phyloP scores from a whole-genome alignment of 192 early-diverging fungal species.

The Coemansia sp. region DNA sequence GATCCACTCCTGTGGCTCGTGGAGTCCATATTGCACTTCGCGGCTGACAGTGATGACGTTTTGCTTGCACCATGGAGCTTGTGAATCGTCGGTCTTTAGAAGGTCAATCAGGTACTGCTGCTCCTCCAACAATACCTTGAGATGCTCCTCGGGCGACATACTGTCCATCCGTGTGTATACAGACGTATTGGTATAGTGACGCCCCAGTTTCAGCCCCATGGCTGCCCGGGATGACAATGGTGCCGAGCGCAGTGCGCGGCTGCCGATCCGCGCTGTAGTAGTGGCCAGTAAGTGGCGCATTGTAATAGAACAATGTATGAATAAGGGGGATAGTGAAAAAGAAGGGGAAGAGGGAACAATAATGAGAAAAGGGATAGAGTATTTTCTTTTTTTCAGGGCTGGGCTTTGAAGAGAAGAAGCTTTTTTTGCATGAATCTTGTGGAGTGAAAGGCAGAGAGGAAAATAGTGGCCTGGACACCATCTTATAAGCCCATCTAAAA shows the following conservation, averaged over 20 bases:
- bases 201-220: background rate
- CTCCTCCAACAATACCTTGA: slow-evolving; percentile 37
- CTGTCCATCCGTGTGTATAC: slow-evolving; percentile 43
- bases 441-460: background rate
- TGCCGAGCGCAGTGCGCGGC: background rate
- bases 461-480: background rate
- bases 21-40: slow-evolving; percentile 32
- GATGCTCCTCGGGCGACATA: slow-evolving; percentile 35
- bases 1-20: slow-evolving; percentile 25
- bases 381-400: background rate
- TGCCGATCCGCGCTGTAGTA: background rate
- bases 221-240: background rate
- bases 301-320: background rate
- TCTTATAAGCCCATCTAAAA: background rate
- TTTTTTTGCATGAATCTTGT: background rate
- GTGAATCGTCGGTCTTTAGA: slow-evolving; percentile 44
- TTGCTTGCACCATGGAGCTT: slow-evolving; percentile 41
- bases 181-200: slow-evolving; percentile 47
- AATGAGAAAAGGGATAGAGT: background rate
- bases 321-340: background rate
- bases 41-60: slow-evolving; percentile 36
- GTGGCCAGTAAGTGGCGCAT: slow-evolving; percentile 12
- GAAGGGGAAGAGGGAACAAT: background rate
- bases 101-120: slow-evolving; percentile 45
- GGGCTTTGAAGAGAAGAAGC: background rate